Evolutionary conservation across 306 rosid species (phyloP), one percentile per base, ranked within the genome.

Genomic region (Sechiopsis laciniata): DNA sequence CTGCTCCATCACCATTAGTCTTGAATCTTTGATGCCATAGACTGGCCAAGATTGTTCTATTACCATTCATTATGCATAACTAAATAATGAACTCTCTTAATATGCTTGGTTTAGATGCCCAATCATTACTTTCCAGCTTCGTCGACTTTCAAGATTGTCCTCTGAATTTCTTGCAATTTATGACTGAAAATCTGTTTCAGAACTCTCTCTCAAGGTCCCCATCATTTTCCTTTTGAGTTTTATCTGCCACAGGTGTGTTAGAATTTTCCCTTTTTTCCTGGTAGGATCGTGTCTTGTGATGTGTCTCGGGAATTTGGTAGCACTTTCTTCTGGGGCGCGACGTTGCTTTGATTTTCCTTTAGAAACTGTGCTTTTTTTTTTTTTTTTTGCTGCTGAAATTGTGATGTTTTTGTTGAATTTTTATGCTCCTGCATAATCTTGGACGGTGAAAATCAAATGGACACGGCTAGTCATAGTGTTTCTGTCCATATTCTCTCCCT

Each of bases 11-110:
- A 57, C 35, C 63, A 21, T 57, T 57, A 14, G 22, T 22, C 11
- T 57, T 21, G 63, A 57, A 57, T 57, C 63, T 57, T 13, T 57
- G n/a, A 21, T 57, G 63, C 63, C 35, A 56, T 56, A 57, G 37
- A 57, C 32, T 11, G 35, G 4, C 63, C 26, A 5, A 57, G 63
- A 10, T 56, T 56, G 29, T 56, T 56, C 29, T 20, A 37, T 37
- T 8, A 37, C 45, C 45, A 37, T 37, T 37, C 45, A 37, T 37
- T 37, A 37, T 0, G 45, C 45, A 37, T 37, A 37, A 37, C 45
- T 37, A 32, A 32, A 32, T 32, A 6, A 37, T 37, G 45, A 5
- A 8, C 45, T 37, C 45, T 37, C 45, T 5, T 37, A 37, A 6
- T 6, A 5, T 37, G 61, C 29, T 19, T 20, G 22, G 14, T 56